These are phyloP conservation scores for Bauhinia variegata DNA, from an alignment of 306 rosid species.

Conservation along the genomic window DNA sequence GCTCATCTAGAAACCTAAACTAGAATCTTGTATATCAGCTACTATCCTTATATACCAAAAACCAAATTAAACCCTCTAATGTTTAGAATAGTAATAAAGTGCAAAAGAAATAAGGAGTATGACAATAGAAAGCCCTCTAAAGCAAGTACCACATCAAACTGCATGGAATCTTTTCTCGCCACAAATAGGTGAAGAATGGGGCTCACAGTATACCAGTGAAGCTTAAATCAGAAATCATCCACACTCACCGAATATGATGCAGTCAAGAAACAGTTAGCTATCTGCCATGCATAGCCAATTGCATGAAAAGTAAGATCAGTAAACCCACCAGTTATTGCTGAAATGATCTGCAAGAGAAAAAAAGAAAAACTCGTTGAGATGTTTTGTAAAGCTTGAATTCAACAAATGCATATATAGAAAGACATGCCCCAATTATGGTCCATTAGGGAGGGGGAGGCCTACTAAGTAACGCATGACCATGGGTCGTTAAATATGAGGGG, in stretches of 20 bases:
- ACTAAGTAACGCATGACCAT: constrained; percentile 4
- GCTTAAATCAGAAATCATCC: constrained; percentile 29
- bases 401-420: not conserved
- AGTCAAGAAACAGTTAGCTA: constrained; percentile 86
- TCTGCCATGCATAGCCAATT: constrained; percentile 88
- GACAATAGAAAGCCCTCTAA: constrained; percentile 13
- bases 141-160: constrained; percentile 9
- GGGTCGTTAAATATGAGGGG: constrained; percentile 15
- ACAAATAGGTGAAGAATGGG: constrained; percentile 8
- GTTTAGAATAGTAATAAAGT: constrained; percentile 1
- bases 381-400: too few relatives aligned
- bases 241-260: constrained; percentile 97
- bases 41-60: constrained; percentile 1
- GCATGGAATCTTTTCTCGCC: constrained; percentile 3
- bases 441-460: constrained; percentile 10
- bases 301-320: constrained; percentile 89
- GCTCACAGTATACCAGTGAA: not conserved
- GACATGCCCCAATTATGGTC: not conserved
- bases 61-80: constrained; percentile 10
- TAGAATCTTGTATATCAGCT: not conserved
- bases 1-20: constrained; percentile 18
- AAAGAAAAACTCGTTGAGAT: too few relatives aligned
- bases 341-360: constrained; percentile 75
- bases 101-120: not conserved
- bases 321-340: constrained; percentile 92